These are phyloP conservation scores for Amanita pseudoporphyria DNA, from an alignment of 768 basidiomycete genomes.

Conservation along the genomic window DNA sequence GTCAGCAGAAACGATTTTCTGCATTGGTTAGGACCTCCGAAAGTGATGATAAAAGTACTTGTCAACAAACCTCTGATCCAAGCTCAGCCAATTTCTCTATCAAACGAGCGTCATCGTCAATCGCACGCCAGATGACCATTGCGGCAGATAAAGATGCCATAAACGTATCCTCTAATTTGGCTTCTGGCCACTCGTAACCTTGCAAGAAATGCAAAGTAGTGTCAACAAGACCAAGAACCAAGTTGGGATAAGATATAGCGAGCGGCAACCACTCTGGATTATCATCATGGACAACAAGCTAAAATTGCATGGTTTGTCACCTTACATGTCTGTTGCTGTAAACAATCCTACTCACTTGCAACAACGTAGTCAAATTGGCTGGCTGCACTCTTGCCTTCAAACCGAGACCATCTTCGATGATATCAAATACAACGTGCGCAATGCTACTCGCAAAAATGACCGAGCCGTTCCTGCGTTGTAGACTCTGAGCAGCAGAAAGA, in stretches of 20 bases:
- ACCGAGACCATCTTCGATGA: constrained; percentile 42
- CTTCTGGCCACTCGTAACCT: constrained; percentile 35
- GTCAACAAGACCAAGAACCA: constrained; percentile 33
- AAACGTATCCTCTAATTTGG: constrained; percentile 42
- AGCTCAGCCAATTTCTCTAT: constrained; percentile 28
- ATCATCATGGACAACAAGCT: constrained; percentile 4
- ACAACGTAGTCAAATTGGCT: constrained; percentile 36
- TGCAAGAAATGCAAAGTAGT: constrained; percentile 47
- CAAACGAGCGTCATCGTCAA: constrained; percentile 31
- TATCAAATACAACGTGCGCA: constrained; percentile 36
- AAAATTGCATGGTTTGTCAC: background rate
- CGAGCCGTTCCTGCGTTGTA: constrained; percentile 30
- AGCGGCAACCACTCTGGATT: constrained; percentile 17
- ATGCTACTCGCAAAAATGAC: constrained; percentile 23
- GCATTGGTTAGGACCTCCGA: background rate
- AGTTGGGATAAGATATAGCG: constrained; percentile 21
- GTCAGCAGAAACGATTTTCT: constrained; percentile 26
- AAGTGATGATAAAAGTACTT: constrained; percentile 1
- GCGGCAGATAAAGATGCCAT: constrained; percentile 40
- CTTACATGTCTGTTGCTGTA: background rate
- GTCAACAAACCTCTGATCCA: constrained; percentile 24
- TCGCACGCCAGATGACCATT: constrained; percentile 41
- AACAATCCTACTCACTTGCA: constrained; percentile 35
- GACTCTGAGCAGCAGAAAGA: constrained; percentile 34
- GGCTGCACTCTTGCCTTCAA: constrained; percentile 42